Base-by-base conservation (phyloP, 2,329 filamentous ascomycete species). In the Bipolaris cookei region DNA sequence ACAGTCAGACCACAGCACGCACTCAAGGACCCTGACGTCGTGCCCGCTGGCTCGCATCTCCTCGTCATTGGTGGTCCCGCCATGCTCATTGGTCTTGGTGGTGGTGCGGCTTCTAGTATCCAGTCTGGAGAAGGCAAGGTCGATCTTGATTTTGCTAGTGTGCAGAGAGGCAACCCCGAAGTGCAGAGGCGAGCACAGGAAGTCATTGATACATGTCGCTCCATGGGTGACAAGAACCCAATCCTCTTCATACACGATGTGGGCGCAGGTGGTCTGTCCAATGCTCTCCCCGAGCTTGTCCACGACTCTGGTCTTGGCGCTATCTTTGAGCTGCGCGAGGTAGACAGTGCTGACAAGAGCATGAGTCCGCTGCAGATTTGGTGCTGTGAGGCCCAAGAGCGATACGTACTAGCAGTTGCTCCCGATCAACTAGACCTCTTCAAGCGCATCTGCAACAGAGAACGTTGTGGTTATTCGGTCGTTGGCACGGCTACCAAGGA, bases 161-260 rank as follows among this genome's bases (percentile, higher is more conserved):
- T 99, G 30, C 95, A 99, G 79, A 85, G 95, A 79, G 95, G 94
- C 44, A 99, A 99, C 72, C 93, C 95, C 1, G 95, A 99, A 79
- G 94, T 98, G 77, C 92, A 99, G 78, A 85, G 95, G 61, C 86
- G 95, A 67, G 95, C 94, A 1, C 95, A 99, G 79, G 96, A 98
- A 86, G 95, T 99, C 63, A 99, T 99, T 78, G 95, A 98, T 77
- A 89, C 92, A 4, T 99, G 95, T 75, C 88, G 90, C 25, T 89
- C 91, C 3, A 85, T 98, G 68, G 94, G 93, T 14, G 81, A 88
- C 3, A 83, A 92, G 62, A 98, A 90, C 73, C 95, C 95, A 0
- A 98, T 99, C 66, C 89, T 91, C 54, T 94, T 98, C 80, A 98
- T 99, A 63, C 95, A 99, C 75, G 95, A 99, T 73, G 95, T 99